phyloP scores from a whole-genome alignment of 2,329 filamentous ascomycete genomes.

The Venturia carpophila region DNA sequence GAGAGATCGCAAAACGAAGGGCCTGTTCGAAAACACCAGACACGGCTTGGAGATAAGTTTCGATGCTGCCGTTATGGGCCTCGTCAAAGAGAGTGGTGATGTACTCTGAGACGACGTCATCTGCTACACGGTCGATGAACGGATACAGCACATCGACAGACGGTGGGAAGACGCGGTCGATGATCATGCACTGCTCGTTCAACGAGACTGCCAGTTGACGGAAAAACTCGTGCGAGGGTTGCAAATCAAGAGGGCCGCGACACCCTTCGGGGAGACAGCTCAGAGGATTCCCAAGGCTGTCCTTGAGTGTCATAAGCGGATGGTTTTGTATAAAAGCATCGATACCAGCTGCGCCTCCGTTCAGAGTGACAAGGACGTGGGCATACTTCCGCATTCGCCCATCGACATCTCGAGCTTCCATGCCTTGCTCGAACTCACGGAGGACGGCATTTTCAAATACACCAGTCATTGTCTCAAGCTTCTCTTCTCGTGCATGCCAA shows the following conservation, averaged over 20 bases:
- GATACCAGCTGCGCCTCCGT: constrained; percentile 68
- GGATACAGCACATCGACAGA: constrained; percentile 63
- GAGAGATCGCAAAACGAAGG: constrained; percentile 63
- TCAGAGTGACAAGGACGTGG: constrained; percentile 72
- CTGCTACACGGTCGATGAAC: constrained; percentile 73
- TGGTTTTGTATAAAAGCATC: constrained; percentile 88
- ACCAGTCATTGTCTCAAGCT: constrained; percentile 63
- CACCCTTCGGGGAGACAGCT: constrained; percentile 70
- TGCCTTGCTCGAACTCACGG: constrained; percentile 86
- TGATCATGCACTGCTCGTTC: constrained; percentile 73
- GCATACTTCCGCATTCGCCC: constrained; percentile 85
- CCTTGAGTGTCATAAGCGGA: constrained; percentile 61
- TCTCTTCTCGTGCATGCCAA: constrained; percentile 62
- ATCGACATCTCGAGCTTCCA: constrained; percentile 80
- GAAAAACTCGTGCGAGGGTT: constrained; percentile 77
- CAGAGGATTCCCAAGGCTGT: constrained; percentile 63
- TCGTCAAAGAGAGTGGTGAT: constrained; percentile 80
- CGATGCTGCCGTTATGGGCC: constrained; percentile 65
- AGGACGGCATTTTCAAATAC: constrained; percentile 89
- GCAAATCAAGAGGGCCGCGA: constrained; percentile 59
- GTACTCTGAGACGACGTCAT: constrained; percentile 79
- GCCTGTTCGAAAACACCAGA: constrained; percentile 84
- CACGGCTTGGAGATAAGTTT: constrained; percentile 75
- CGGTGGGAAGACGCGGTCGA: constrained; percentile 73
- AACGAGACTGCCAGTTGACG: constrained; percentile 63